A percentile compares a stretch with the other conserved stretches of the same genome.
These are phyloP conservation scores for Epichloe hybrida DNA, from an alignment of 2,329 filamentous ascomycete species.

Conservation along the genomic window DNA sequence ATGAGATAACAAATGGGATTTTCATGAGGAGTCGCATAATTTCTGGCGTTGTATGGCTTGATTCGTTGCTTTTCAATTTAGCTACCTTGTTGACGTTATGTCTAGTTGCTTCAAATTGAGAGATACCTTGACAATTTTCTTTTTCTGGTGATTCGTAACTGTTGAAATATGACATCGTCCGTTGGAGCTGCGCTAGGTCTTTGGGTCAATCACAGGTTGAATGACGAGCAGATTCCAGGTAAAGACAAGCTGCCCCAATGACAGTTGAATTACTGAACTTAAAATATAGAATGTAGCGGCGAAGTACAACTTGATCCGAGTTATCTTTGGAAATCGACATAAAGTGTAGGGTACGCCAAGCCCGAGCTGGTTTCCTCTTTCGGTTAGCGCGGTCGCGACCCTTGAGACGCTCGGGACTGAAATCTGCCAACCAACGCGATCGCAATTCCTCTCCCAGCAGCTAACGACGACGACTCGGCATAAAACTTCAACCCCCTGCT, in stretches of 20 bases:
- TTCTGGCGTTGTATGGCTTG: conserved; percentile 17
- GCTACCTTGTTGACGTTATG: neutral
- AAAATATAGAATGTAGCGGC: too few species aligned
- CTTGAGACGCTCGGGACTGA: conserved; percentile 14
- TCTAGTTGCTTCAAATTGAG: neutral
- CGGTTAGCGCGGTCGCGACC: conserved; percentile 21
- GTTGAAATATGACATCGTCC: too few species aligned
- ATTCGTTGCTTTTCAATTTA: neutral
- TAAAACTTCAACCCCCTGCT: neutral
- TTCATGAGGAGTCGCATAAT: conserved; percentile 10
- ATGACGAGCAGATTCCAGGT: too few species aligned
- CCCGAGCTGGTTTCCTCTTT: conserved; percentile 22
- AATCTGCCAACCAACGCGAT: conserved; percentile 21
- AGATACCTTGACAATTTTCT: too few species aligned
- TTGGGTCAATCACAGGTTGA: too few species aligned
- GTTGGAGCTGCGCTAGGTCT: too few species aligned
- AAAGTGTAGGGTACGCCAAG: neutral
- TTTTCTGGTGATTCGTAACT: too few species aligned
- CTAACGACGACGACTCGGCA: conserved; percentile 3
- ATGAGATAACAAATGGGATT: neutral
- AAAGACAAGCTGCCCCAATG: too few species aligned
- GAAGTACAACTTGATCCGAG: neutral
- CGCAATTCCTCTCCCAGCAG: conserved; percentile 12
- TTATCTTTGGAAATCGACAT: neutral
- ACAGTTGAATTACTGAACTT: too few species aligned